Evolutionary conservation across 2,329 filamentous ascomycete genomes (phyloP).

Genomic region (Fusarium caatingaense): DNA sequence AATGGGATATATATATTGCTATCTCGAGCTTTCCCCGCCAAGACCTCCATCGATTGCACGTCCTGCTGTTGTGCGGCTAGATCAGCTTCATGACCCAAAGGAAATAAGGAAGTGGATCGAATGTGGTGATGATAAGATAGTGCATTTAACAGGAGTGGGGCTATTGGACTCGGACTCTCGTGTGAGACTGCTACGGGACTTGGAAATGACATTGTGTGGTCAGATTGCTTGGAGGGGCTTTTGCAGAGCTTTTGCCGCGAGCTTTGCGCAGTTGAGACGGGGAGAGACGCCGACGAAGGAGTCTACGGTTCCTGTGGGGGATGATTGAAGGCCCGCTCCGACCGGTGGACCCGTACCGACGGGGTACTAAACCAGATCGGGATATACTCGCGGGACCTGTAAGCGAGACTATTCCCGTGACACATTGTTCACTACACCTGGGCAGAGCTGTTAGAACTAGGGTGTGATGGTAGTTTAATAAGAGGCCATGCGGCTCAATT

Average conservation of each 20-base stretch:
- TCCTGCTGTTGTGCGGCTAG: background rate
- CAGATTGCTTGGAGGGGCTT: background rate
- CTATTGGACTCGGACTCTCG: background rate
- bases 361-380: background rate
- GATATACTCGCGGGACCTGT: accelerated
- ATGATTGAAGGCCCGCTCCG: background rate
- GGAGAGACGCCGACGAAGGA: background rate
- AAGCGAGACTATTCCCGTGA: accelerated
- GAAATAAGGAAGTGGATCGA: no score
- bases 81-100: background rate
- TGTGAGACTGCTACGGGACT: background rate
- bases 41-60: accelerated
- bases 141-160: accelerated
- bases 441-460: accelerated
- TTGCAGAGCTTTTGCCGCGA: background rate
- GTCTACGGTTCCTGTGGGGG: background rate
- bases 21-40: accelerated
- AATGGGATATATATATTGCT: background rate
- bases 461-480: background rate
- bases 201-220: background rate
- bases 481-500: background rate
- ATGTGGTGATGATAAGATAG: accelerated
- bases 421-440: accelerated
- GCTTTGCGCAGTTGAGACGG: background rate
- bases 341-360: accelerated